phyloP scores from a whole-genome alignment of 306 rosid genomes.

The Vachellia pachyceras region DNA sequence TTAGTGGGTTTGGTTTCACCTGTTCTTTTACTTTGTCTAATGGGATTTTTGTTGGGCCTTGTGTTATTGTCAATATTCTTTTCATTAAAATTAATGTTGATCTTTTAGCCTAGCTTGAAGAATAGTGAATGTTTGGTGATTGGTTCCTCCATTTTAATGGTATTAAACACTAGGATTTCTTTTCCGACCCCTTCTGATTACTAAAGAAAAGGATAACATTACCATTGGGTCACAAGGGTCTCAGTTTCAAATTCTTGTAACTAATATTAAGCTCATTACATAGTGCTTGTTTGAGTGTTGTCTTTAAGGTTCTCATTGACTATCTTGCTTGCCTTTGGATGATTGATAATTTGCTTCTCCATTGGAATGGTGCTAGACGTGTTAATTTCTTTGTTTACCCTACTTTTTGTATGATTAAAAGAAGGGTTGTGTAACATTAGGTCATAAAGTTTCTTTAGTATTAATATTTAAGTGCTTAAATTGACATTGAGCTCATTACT shows the following conservation, averaged over 20 bases:
- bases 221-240: not conserved
- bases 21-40: not conserved
- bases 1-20: not conserved
- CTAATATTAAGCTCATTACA: not conserved
- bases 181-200: constrained; percentile 14
- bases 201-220: constrained; percentile 14
- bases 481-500: not conserved
- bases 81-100: not conserved
- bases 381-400: constrained; percentile 10
- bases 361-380: constrained; percentile 25
- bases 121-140: constrained; percentile 16
- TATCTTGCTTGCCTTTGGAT: constrained; percentile 12
- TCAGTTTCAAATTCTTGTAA: not conserved
- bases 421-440: constrained; percentile 14
- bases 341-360: constrained; percentile 20
- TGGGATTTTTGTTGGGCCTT: not conserved
- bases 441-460: not conserved
- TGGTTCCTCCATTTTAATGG: constrained; percentile 31
- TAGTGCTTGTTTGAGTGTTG: not conserved
- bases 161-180: constrained; percentile 9
- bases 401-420: not conserved
- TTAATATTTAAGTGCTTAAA: not conserved
- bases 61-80: not conserved
- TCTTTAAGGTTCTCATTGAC: not conserved
- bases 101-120: constrained; percentile 14